A percentile compares a stretch with the other conserved stretches of the same genome.
phyloP scores from a whole-genome alignment of 176 grass and related monocot genomes.

The Olyra latifolia region DNA sequence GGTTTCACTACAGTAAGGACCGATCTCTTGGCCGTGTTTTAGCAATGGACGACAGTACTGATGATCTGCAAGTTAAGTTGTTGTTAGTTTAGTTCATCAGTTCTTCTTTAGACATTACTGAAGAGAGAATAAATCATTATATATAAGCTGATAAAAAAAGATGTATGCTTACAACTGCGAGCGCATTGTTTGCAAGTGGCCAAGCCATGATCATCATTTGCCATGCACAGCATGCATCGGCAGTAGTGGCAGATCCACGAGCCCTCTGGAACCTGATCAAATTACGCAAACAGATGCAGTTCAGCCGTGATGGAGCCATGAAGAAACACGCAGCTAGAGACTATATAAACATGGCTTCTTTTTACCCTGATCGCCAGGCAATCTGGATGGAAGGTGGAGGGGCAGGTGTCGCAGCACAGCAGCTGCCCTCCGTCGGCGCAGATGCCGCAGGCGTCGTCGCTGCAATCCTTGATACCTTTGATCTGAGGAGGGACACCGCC shows the following conservation, averaged over 20 bases:
- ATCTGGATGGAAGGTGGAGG: slow-evolving; percentile 76
- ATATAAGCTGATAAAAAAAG: too few relatives aligned
- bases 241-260: slow-evolving; percentile 79
- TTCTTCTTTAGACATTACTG: neutral
- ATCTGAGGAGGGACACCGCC: neutral
- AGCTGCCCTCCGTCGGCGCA: slow-evolving; percentile 74
- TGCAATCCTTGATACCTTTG: slow-evolving; percentile 48
- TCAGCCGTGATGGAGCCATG: neutral
- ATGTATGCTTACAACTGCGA: slow-evolving; percentile 49
- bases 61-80: slow-evolving; percentile 52
- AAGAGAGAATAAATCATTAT: neutral
- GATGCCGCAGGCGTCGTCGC: slow-evolving; percentile 83
- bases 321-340: too few relatives aligned
- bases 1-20: slow-evolving; percentile 48
- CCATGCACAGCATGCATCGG: slow-evolving; percentile 64
- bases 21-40: slow-evolving; percentile 27
- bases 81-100: slow-evolving; percentile 8
- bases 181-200: slow-evolving; percentile 60
- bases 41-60: slow-evolving; percentile 48
- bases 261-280: slow-evolving; percentile 54
- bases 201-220: slow-evolving; percentile 28
- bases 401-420: slow-evolving; percentile 80
- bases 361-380: slow-evolving; percentile 60
- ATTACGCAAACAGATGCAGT: neutral
- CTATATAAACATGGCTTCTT: neutral